Percentiles rank a stretch among this genome's conserved stretches.
These are phyloP conservation scores for Mycena rosella DNA, from an alignment of 768 basidiomycete species.

Conservation along the genomic window DNA sequence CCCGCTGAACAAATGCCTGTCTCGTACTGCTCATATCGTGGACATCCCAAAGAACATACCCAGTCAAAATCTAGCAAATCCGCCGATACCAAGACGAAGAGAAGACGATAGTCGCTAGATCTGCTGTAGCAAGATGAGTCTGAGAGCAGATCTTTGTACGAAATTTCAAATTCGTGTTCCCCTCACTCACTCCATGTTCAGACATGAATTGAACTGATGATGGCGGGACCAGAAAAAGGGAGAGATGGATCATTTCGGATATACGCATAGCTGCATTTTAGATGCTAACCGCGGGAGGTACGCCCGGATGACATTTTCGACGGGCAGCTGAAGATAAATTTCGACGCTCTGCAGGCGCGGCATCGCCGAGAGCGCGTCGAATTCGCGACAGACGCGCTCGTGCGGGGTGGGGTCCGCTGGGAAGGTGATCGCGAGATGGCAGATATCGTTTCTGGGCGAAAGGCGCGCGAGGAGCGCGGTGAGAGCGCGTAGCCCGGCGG, in stretches of 20 bases:
- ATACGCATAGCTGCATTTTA: background rate
- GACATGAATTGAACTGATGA: background rate
- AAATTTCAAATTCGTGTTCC: no score
- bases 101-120: no score
- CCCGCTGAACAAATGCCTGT: no score
- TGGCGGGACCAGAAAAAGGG: background rate
- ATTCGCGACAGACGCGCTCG: conserved; percentile 3
- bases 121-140: no score
- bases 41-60: no score
- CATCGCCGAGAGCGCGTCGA: background rate
- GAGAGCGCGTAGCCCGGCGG: background rate
- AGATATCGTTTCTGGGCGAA: background rate
- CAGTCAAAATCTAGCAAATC: no score
- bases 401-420: background rate
- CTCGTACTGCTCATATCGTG: no score
- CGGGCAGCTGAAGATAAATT: background rate
- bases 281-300: background rate
- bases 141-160: no score
- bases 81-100: no score
- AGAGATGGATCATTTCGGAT: background rate
- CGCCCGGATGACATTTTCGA: background rate
- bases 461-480: background rate
- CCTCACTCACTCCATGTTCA: no score
- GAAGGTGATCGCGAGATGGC: background rate
- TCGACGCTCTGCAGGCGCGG: background rate